A percentile compares a stretch with the other conserved stretches of the same genome.
Conservation (phyloP, 202 grass and related monocot species). For the Bolboschoenoplectus hybrid region DNA sequence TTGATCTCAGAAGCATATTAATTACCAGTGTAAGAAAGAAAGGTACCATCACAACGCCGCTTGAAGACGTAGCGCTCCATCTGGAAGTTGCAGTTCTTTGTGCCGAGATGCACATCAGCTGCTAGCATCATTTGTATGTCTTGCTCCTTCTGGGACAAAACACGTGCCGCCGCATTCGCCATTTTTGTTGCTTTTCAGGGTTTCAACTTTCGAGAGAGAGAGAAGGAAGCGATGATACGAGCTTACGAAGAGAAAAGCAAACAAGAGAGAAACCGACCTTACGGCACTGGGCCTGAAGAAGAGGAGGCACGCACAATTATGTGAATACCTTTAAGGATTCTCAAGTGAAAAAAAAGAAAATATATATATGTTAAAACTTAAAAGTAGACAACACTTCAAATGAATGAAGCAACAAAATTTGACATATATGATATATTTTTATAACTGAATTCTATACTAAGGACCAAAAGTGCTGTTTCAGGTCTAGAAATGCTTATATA, state of each 20-base stretch:
- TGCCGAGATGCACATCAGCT: slow-evolving; percentile 86
- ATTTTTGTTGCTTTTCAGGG: slow-evolving; percentile 37
- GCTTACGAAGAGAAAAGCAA: neutral
- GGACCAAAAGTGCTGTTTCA: no score
- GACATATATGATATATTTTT: no score
- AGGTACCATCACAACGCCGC: slow-evolving; percentile 71
- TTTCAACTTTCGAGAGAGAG: slow-evolving; percentile 13
- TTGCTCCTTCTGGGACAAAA: slow-evolving; percentile 69
- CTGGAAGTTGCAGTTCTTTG: slow-evolving; percentile 96
- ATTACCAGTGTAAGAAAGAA: neutral
- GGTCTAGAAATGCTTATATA: no score
- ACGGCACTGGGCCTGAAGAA: slow-evolving; percentile 43
- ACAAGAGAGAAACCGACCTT: neutral
- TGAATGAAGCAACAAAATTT: no score
- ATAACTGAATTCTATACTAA: no score
- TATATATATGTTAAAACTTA: no score
- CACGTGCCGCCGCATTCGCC: slow-evolving; percentile 48
- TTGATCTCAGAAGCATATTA: neutral
- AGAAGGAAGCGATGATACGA: neutral
- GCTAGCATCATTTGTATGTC: slow-evolving; percentile 96
- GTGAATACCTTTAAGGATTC: no score
- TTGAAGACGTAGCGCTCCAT: slow-evolving; percentile 94
- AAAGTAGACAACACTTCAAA: no score
- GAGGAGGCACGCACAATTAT: neutral
- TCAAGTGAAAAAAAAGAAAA: no score